These are phyloP conservation scores for Rubia yunnanensis DNA, from an alignment of 257 asterid genomes.

Conservation along the genomic window DNA sequence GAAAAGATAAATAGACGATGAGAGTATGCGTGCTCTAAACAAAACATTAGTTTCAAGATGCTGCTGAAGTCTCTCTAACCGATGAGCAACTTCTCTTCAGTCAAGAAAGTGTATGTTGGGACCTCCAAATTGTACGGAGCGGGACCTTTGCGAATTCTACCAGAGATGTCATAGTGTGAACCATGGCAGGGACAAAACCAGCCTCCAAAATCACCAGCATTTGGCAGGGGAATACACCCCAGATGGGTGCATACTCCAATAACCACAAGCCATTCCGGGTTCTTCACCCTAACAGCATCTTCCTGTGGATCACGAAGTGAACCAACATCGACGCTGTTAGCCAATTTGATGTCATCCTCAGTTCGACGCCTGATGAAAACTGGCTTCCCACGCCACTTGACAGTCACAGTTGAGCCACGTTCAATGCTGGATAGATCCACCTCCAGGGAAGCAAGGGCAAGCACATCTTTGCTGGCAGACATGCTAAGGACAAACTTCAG, in stretches of 20 bases:
- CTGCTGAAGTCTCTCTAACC: conserved; percentile 36
- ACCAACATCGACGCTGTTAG: conserved; percentile 62
- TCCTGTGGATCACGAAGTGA: conserved; percentile 87
- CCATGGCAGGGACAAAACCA: conserved; percentile 99
- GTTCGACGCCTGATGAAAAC: conserved; percentile 87
- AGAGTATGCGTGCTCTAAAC: background rate
- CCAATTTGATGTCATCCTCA: conserved; percentile 68
- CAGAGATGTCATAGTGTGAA: conserved; percentile 85
- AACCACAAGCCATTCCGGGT: conserved; percentile 88
- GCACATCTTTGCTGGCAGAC: conserved; percentile 97
- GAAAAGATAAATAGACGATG: background rate
- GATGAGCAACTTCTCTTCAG: conserved; percentile 62
- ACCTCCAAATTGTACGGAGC: conserved; percentile 89
- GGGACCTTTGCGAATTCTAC: conserved; percentile 92
- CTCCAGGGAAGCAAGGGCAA: conserved; percentile 88
- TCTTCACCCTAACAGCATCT: conserved; percentile 82
- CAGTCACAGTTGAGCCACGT: conserved; percentile 86
- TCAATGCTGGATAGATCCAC: conserved; percentile 86
- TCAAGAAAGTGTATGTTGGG: conserved; percentile 82
- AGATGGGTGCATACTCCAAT: conserved; percentile 89
- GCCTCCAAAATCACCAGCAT: conserved; percentile 96
- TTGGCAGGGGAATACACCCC: conserved; percentile 93
- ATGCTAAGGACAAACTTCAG: conserved; percentile 86
- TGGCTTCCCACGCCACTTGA: conserved; percentile 98
- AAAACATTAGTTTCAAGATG: background rate